Conservation (phyloP, 2,329 filamentous ascomycete species). For the Didymella keratinophila region DNA sequence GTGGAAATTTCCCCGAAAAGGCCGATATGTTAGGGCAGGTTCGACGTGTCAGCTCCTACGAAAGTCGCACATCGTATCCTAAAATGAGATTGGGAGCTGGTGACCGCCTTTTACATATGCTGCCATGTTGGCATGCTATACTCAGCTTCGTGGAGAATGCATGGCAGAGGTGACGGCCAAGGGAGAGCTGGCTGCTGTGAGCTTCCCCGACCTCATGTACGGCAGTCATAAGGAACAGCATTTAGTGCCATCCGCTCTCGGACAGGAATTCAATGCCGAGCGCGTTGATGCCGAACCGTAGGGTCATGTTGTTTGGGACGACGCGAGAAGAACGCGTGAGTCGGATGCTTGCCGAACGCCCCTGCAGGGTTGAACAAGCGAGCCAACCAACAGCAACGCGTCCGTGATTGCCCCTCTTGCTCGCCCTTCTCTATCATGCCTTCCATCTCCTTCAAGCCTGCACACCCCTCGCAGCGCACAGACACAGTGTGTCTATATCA, state of each 20-base stretch:
- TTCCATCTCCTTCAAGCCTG: too few relatives aligned
- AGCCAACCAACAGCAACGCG: background rate
- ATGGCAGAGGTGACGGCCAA: slow-evolving; percentile 8
- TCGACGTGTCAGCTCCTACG: slow-evolving; percentile 9
- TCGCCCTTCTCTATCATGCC: too few relatives aligned
- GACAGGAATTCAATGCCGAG: slow-evolving; percentile 10
- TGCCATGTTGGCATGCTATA: slow-evolving; percentile 10
- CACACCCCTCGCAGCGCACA: too few relatives aligned
- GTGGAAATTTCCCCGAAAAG: background rate
- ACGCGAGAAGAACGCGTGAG: slow-evolving; percentile 7
- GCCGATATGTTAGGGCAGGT: slow-evolving; percentile 2
- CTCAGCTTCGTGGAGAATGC: slow-evolving; percentile 20
- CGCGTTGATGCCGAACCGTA: background rate
- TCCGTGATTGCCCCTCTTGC: background rate
- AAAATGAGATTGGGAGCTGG: slow-evolving; percentile 5
- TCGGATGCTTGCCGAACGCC: slow-evolving; percentile 1
- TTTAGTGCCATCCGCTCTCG: background rate
- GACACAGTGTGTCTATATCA: too few relatives aligned
- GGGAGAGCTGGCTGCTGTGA: slow-evolving; percentile 6
- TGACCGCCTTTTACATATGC: background rate
- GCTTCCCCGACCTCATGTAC: background rate
- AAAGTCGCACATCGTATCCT: slow-evolving; percentile 8
- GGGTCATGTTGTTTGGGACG: background rate
- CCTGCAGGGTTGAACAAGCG: background rate
- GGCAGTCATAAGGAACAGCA: background rate